Conservation (phyloP, 306 rosid species). For the Trichosanthes cucumerina region DNA sequence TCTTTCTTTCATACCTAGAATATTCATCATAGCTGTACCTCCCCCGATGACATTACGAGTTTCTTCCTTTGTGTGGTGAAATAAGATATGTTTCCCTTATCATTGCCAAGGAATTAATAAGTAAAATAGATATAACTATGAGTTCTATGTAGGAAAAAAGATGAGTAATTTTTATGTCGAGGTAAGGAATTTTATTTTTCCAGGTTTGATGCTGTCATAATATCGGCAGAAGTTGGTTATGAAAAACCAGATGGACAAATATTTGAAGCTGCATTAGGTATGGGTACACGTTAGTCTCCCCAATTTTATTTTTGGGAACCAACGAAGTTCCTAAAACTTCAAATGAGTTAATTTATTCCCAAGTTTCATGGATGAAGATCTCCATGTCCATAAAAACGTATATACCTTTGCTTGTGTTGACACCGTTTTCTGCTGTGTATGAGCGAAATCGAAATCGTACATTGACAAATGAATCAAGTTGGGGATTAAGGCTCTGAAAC, state of each 20-base stretch:
- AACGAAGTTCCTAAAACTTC: not conserved
- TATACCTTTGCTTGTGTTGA: not conserved
- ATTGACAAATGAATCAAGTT: not conserved
- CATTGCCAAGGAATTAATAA: not conserved
- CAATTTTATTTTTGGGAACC: not conserved
- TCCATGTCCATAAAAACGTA: not conserved
- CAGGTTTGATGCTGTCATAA: slow-evolving; percentile 81
- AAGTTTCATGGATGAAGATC: not conserved
- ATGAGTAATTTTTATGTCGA: not conserved
- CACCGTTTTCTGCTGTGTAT: not conserved
- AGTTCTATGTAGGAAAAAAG: not conserved
- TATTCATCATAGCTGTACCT: not conserved
- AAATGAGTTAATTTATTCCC: not conserved
- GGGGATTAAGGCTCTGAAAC: not conserved
- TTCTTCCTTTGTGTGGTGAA: not conserved
- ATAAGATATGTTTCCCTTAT: not conserved
- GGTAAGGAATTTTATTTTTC: not conserved
- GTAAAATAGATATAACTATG: not conserved
- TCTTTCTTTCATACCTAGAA: not conserved
- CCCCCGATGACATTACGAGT: not conserved
- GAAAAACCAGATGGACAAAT: slow-evolving; percentile 87
- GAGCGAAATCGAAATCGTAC: not conserved
- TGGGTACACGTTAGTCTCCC: slow-evolving; percentile 31
- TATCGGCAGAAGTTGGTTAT: slow-evolving; percentile 84
- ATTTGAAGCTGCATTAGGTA: slow-evolving; percentile 86